Percentiles rank a stretch among this genome's conserved stretches.
These are phyloP conservation scores for Stylosanthes scabra DNA, from an alignment of 331 rosid genomes.

Conservation along the genomic window DNA sequence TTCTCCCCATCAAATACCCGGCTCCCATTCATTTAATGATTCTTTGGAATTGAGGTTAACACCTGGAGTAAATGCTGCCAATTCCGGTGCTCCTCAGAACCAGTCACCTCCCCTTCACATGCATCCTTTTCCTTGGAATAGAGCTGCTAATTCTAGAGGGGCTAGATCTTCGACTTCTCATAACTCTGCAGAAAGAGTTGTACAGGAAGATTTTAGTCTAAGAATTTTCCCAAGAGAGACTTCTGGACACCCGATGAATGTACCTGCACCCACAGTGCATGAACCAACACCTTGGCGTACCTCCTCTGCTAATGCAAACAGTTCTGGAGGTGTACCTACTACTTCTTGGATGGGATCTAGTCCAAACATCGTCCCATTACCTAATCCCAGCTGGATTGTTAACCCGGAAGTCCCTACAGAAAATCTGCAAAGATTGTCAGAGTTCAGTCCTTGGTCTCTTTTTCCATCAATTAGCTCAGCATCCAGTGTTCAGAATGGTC, in stretches of 20 bases:
- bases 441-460: conserved; percentile 78
- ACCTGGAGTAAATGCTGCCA: conserved; percentile 54
- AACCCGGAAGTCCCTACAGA: conserved; percentile 55
- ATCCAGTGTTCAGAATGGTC: conserved; percentile 60
- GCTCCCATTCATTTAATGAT: conserved; percentile 49
- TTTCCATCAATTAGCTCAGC: conserved; percentile 63
- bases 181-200: conserved; percentile 56
- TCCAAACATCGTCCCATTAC: conserved; percentile 51
- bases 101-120: conserved; percentile 50
- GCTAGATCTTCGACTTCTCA: conserved; percentile 56
- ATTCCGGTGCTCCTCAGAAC: conserved; percentile 53
- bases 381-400: conserved; percentile 64
- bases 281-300: conserved; percentile 60
- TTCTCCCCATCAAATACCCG: conserved; percentile 48
- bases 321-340: conserved; percentile 62
- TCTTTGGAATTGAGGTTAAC: conserved; percentile 67
- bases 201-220: conserved; percentile 59
- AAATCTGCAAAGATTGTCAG: conserved; percentile 63
- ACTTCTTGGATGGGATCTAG: conserved; percentile 60
- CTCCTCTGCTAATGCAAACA: conserved; percentile 54
- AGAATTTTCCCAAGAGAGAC: conserved; percentile 52
- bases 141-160: conserved; percentile 60
- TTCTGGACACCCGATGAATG: conserved; percentile 52
- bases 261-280: conserved; percentile 52
- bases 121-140: conserved; percentile 59